These are phyloP conservation scores for Solanum sitiens DNA, from an alignment of 257 asterid genomes.

Conservation along the genomic window DNA sequence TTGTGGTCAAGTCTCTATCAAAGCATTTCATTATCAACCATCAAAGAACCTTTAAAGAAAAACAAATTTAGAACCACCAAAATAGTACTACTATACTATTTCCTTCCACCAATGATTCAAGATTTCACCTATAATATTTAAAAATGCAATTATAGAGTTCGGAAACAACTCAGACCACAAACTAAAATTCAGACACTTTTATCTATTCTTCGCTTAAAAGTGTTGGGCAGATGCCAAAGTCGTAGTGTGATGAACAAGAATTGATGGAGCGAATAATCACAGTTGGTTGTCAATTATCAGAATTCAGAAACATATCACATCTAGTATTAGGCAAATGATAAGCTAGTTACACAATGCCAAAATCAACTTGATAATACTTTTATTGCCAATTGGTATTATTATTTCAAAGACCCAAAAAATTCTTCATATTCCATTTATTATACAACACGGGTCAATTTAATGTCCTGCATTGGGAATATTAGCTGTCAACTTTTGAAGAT, in stretches of 20 bases:
- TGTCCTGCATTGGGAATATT: not conserved
- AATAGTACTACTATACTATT: not conserved
- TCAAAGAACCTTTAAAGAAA: not conserved
- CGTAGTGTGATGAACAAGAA: not conserved
- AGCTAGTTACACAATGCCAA: not conserved
- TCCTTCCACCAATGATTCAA: not conserved
- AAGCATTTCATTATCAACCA: not conserved
- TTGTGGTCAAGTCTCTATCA: not conserved
- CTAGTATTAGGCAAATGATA: not conserved
- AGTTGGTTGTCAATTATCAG: not conserved
- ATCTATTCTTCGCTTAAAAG: not conserved
- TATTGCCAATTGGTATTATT: not conserved
- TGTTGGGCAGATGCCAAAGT: not conserved
- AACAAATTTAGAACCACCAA: not conserved
- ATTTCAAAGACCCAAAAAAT: not conserved
- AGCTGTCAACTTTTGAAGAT: not conserved
- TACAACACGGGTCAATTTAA: not conserved
- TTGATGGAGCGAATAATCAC: not conserved
- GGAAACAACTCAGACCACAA: no score
- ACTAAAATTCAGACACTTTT: not conserved
- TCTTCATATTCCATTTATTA: not conserved
- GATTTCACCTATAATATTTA: not conserved
- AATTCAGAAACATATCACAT: not conserved
- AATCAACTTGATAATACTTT: not conserved
- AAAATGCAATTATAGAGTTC: not conserved